Conservation (phyloP, 2,329 filamentous ascomycete genomes). For the Pestalotiopsis sp. region DNA sequence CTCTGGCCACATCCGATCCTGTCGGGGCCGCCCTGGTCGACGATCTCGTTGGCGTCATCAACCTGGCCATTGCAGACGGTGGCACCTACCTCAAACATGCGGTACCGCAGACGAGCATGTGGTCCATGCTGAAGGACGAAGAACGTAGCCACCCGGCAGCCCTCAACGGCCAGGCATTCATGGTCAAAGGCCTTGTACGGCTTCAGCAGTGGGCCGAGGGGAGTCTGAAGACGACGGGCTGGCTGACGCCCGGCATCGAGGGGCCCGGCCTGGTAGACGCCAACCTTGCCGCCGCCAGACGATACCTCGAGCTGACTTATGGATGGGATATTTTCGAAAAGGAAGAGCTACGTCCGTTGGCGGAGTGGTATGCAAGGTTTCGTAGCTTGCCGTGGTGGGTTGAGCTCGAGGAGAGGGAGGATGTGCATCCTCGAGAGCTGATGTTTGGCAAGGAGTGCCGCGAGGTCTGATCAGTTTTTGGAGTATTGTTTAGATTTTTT, state of each 20-base stretch:
- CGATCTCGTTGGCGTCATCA: not conserved
- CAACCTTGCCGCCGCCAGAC: conserved; percentile 13
- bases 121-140: conserved; percentile 11
- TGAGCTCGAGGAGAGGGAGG: conserved; percentile 18
- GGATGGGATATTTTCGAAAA: conserved; percentile 16
- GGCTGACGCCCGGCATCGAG: conserved; percentile 21
- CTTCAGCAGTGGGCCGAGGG: conserved; percentile 16
- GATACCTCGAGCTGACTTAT: conserved; percentile 21
- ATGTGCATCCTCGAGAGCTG: conserved; percentile 15
- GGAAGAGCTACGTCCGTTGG: conserved; percentile 14
- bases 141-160: conserved; percentile 19
- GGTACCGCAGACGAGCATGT: not conserved
- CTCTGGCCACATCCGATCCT: not conserved
- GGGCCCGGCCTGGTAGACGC: conserved; percentile 21
- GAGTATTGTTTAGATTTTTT: too few relatives aligned
- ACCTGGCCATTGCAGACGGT: not conserved
- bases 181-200: conserved; percentile 14
- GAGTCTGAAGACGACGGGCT: conserved; percentile 17
- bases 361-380: conserved; percentile 20
- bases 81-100: not conserved
- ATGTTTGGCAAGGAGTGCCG: conserved; percentile 10
- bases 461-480: not conserved
- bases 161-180: conserved; percentile 11
- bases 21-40: not conserved
- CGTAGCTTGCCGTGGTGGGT: conserved; percentile 20